Conservation (phyloP, 257 asterid genomes). For the Solanum chmielewskii region DNA sequence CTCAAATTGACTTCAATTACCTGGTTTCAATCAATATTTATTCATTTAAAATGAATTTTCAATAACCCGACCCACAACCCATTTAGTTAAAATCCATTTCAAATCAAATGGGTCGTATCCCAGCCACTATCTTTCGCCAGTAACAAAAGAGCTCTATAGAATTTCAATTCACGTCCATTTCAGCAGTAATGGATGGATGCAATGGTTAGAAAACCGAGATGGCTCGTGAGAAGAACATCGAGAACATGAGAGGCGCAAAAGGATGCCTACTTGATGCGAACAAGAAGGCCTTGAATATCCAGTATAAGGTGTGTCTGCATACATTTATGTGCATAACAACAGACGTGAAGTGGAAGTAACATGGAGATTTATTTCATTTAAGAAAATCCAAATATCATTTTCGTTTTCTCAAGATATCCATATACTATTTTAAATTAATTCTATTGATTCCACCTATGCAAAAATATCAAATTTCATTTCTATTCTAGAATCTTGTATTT, state of each 20-base stretch:
- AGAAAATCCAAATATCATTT: too few relatives aligned
- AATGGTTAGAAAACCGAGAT: slow-evolving; percentile 70
- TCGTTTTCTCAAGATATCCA: too few relatives aligned
- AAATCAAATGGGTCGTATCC: background rate
- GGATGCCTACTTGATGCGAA: slow-evolving; percentile 68
- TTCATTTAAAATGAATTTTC: too few relatives aligned
- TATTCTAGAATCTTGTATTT: too few relatives aligned
- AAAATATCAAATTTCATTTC: too few relatives aligned
- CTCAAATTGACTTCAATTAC: too few relatives aligned
- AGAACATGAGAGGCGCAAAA: slow-evolving; percentile 35
- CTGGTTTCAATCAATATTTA: too few relatives aligned
- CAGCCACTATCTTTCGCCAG: background rate
- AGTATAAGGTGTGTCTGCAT: slow-evolving; percentile 80
- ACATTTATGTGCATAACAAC: slow-evolving; percentile 82
- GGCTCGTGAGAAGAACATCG: slow-evolving; percentile 77
- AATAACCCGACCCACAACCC: too few relatives aligned
- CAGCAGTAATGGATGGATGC: slow-evolving; percentile 60
- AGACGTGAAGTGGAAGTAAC: slow-evolving; percentile 88
- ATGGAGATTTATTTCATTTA: slow-evolving; percentile 4
- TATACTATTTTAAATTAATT: too few relatives aligned
- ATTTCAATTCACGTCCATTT: background rate
- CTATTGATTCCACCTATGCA: too few relatives aligned
- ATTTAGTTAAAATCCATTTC: too few relatives aligned
- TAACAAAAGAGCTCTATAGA: background rate
- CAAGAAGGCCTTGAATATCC: slow-evolving; percentile 74